Base-by-base conservation (phyloP, 2,329 filamentous ascomycete species). In the Colletotrichum sidae region DNA sequence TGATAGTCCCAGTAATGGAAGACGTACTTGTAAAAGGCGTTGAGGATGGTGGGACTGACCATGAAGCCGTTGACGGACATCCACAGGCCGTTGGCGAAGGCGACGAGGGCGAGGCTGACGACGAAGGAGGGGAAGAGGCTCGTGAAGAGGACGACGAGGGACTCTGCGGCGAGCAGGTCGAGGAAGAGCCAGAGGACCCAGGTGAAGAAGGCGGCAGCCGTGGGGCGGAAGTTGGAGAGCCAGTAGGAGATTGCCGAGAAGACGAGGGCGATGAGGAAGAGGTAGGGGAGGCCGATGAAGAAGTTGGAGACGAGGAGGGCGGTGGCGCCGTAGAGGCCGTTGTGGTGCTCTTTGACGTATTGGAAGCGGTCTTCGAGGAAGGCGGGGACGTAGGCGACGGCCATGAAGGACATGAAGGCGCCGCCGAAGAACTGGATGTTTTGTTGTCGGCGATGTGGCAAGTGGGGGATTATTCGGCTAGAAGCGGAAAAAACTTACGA, bases 1-100 rank as follows among this genome's bases (percentile, higher is more conserved):
- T 95, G 92, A 73, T 96, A 96, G 75, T 96, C 92, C 73, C 94
- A 94, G 76, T 94, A 96, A 74, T 94, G 91, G 71, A 96, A 96
- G 6, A 92, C 92, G 71, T 96, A 96, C 75, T 89, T 87, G 88
- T 92, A 97, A 71, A 97, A 97, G 2, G 86, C 87, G 76, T 97
- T 96, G 45, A 96, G 83, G 2, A 90, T 86, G 1, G 81, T 86
- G 4, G 90, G 88, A 3, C 88, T 85, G 2, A 96, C 92, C 76
- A 96, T 84, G 79, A 96, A 96, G 0, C 93, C 93, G 56, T 90
- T 88, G 2, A 95, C 92, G 55, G 86, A 89, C 93, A 96, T 96
- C 93, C 93, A 97, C 7, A 97, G 81, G 0, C 93, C 93, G 76
- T 97, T 97, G 25, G 92, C 90, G 72, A 96, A 96, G 0, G 93